Evolutionary conservation across 257 asterid species (phyloP).

Genomic region (Nicotiana tabacum): DNA sequence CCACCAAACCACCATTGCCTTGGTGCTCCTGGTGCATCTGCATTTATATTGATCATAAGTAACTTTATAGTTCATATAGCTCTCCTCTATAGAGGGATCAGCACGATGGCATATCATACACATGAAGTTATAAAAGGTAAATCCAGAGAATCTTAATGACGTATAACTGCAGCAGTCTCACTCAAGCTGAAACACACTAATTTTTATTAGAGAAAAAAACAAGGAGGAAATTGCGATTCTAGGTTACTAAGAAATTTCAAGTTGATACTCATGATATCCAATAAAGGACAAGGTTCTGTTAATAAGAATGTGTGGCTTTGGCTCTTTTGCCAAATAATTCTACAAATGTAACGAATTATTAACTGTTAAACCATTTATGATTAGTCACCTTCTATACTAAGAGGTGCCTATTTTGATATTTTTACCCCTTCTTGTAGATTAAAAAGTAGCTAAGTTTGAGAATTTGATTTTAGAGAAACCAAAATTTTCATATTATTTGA

Average conservation of each 20-base stretch:
- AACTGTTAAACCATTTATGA: no score
- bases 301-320: neutral
- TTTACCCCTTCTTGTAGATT: no score
- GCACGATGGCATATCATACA: neutral
- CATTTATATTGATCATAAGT: conserved; percentile 20
- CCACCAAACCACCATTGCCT: conserved; percentile 99
- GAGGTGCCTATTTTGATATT: no score
- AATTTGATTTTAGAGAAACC: no score
- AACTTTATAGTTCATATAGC: neutral
- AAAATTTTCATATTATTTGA: no score
- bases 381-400: no score
- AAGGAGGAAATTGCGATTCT: neutral
- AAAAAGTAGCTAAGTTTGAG: no score
- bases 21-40: conserved; percentile 97
- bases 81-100: neutral
- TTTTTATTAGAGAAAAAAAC: neutral
- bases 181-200: neutral
- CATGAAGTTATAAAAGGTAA: neutral
- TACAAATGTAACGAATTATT: neutral
- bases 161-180: neutral
- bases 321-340: neutral
- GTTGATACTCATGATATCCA: neutral
- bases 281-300: neutral
- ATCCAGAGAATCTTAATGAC: neutral
- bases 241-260: neutral